These are phyloP conservation scores for Drechslera avenae DNA, from an alignment of 2,329 filamentous ascomycete genomes.

Conservation along the genomic window DNA sequence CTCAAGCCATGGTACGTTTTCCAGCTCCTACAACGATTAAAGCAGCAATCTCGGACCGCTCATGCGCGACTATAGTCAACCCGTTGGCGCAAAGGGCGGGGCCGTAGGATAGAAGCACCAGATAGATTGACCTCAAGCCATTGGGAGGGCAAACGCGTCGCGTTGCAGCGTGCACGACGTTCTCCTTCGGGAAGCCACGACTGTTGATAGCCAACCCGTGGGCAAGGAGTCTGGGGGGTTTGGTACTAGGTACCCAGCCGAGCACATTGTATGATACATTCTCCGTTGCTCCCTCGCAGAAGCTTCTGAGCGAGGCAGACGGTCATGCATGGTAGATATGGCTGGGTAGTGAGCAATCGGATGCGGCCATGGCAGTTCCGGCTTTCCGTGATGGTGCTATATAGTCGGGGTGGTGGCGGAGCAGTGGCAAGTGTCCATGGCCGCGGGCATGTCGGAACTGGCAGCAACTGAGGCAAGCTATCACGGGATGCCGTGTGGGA, in stretches of 20 bases:
- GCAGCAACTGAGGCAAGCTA: constrained; percentile 4
- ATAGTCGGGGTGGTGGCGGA: neutral
- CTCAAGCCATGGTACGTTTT: constrained; percentile 13
- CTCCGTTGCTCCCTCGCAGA: neutral
- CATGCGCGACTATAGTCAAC: constrained; percentile 10
- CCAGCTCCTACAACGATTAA: constrained; percentile 3
- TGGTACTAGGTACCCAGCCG: constrained; percentile 4
- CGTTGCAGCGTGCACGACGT: constrained; percentile 22
- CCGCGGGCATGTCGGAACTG: neutral
- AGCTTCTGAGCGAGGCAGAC: neutral
- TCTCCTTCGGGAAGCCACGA: constrained; percentile 35
- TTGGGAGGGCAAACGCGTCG: constrained; percentile 13
- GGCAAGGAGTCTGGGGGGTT: neutral
- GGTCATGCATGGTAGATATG: constrained; percentile 1
- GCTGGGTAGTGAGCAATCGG: neutral
- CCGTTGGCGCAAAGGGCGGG: constrained; percentile 11
- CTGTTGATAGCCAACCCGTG: constrained; percentile 25
- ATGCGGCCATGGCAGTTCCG: neutral
- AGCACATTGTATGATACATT: constrained; percentile 6
- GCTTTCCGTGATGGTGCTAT: neutral
- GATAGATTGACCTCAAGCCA: constrained; percentile 11
- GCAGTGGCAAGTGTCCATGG: neutral
- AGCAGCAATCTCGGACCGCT: constrained; percentile 1
- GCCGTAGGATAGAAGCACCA: constrained; percentile 7
- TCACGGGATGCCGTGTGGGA: constrained; percentile 2